Conservation (phyloP, 176 grass and related monocot genomes). For the Avena sativa region DNA sequence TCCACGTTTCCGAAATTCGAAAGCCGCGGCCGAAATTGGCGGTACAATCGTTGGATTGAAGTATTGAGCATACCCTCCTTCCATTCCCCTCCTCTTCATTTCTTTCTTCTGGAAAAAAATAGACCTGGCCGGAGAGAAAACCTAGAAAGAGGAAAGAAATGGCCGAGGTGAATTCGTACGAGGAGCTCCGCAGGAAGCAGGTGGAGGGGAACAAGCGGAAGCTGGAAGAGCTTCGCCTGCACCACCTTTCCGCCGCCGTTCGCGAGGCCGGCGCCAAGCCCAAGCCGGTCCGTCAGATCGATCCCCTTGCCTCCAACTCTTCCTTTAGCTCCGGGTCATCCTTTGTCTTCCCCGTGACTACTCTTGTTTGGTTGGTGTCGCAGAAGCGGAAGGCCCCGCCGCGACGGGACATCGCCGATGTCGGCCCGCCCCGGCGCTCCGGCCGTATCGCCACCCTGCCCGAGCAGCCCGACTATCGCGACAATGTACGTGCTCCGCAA, state of each 20-base stretch:
- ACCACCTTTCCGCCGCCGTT: conserved; percentile 68
- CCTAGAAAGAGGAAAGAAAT: conserved; percentile 34
- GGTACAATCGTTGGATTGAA: neutral
- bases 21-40: conserved; percentile 13
- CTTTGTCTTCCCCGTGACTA: neutral
- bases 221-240: conserved; percentile 82
- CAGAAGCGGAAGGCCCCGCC: conserved; percentile 65
- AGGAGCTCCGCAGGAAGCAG: conserved; percentile 72
- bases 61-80: neutral
- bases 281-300: conserved; percentile 48
- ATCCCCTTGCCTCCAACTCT: neutral
- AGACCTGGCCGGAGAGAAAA: neutral
- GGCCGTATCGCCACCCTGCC: conserved; percentile 60
- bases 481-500: conserved; percentile 44
- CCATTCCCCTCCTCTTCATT: neutral
- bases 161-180: conserved; percentile 57
- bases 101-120: neutral
- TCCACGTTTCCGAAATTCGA: neutral
- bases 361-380: neutral
- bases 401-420: neutral
- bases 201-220: conserved; percentile 87
- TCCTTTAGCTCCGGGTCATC: neutral
- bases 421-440: conserved; percentile 49
- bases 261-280: conserved; percentile 59
- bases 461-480: conserved; percentile 53